Evolutionary conservation across 805 yeast genomes (phyloP).

Genomic region (Sporopachydermia lactativora): DNA sequence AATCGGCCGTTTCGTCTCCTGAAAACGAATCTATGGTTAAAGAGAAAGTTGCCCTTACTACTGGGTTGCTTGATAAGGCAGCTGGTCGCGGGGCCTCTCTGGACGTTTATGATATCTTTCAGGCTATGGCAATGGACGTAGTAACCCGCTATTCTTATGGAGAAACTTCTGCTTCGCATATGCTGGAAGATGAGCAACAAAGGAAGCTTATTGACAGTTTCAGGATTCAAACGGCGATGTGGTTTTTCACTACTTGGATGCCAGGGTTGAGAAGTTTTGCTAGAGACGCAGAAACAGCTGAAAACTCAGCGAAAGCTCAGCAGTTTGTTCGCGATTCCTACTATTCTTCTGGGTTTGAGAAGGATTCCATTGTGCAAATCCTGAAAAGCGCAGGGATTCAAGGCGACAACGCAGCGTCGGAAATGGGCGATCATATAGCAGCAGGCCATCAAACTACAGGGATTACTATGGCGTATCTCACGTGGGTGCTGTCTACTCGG

Average conservation of each 20-base stretch:
- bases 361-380: constrained; percentile 10
- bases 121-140: constrained; percentile 60
- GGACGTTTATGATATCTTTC: constrained; percentile 50
- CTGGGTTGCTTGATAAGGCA: constrained; percentile 13
- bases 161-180: constrained; percentile 27
- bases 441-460: constrained; percentile 75
- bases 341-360: constrained; percentile 5
- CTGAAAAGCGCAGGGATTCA: constrained; percentile 14
- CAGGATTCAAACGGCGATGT: constrained; percentile 37
- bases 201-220: constrained; percentile 30
- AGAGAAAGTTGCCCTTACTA: constrained; percentile 19
- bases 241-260: constrained; percentile 51
- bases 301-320: not conserved
- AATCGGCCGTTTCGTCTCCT: constrained; percentile 22
- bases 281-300: not conserved
- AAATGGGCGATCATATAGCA: constrained; percentile 48
- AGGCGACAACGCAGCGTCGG: constrained; percentile 27
- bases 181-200: constrained; percentile 27
- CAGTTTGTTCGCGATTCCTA: not conserved
- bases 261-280: constrained; percentile 40
- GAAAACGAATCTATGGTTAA: constrained; percentile 22
- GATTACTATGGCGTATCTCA: constrained; percentile 41
- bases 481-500: constrained; percentile 43
- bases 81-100: constrained; percentile 18
- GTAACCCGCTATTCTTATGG: constrained; percentile 52